These are phyloP conservation scores for Phytophthora quininea DNA, from an alignment of 352 stramenopile genomes.

Conservation along the genomic window DNA sequence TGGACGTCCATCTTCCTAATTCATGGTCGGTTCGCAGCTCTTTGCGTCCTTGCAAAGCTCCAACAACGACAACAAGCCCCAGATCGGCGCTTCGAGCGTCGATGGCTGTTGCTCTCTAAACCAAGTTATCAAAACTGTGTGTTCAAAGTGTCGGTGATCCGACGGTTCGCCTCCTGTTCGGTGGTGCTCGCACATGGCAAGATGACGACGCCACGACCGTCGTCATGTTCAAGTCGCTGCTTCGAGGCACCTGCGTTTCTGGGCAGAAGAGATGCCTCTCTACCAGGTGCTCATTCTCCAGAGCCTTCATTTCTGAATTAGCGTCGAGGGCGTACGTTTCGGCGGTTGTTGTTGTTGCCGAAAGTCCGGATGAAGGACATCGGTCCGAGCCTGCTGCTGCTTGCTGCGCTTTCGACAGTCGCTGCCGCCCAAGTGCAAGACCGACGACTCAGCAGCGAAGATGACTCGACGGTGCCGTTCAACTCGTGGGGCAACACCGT, in stretches of 20 bases:
- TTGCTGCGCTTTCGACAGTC: background rate
- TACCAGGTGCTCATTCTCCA: background rate
- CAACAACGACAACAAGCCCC: background rate
- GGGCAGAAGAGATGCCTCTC: background rate
- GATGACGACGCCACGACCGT: background rate
- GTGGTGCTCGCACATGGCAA: background rate
- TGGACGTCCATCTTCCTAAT: conserved; percentile 17
- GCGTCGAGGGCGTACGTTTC: no score
- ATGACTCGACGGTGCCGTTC: conserved; percentile 35
- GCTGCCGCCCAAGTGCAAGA: background rate
- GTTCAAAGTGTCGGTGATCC: background rate
- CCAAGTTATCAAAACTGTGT: background rate
- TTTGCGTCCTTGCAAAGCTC: background rate
- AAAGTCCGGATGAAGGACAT: background rate
- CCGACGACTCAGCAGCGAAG: background rate
- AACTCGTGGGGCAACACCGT: conserved; percentile 26
- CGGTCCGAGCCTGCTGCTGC: background rate
- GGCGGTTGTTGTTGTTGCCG: no score
- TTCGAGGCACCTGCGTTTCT: background rate
- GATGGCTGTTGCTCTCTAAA: background rate
- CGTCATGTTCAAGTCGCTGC: background rate
- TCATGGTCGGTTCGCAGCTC: background rate
- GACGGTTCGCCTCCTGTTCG: background rate
- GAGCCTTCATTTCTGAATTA: no score
- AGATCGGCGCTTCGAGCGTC: background rate